Evolutionary conservation across 129 eudicot species (phyloP).

Genomic region (Solidago caesia): DNA sequence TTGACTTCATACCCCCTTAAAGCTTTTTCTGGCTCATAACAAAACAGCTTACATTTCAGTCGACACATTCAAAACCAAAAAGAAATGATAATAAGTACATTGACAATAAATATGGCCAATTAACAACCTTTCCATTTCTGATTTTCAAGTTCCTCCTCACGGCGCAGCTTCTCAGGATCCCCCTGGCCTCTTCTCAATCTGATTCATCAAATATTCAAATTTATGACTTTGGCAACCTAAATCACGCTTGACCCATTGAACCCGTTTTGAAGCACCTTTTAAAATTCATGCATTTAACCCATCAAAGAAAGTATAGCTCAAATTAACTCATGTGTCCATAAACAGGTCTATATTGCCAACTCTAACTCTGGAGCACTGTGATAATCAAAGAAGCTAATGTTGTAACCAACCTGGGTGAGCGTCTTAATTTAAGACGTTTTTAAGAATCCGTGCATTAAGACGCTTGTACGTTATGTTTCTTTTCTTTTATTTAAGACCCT

Average conservation of each 20-base stretch:
- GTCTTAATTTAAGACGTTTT: no score
- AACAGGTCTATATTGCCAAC: not conserved
- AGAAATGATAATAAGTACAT: not conserved
- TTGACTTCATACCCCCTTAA: no score
- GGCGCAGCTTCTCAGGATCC: conserved; percentile 80
- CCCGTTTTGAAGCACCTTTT: not conserved
- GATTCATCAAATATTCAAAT: conserved; percentile 8
- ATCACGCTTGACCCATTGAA: not conserved
- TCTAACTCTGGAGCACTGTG: not conserved
- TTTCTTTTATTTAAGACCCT: no score
- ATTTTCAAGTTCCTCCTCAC: conserved; percentile 74
- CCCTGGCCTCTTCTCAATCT: conserved; percentile 65
- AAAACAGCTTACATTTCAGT: not conserved
- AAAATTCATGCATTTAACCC: not conserved
- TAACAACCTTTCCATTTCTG: conserved; percentile 63
- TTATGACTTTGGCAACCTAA: not conserved
- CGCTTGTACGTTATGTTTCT: no score
- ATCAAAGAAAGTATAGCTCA: not conserved
- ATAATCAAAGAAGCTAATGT: not conserved
- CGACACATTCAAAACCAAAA: not conserved
- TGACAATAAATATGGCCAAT: not conserved
- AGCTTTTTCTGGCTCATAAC: conserved; percentile 58
- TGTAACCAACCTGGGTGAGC: conserved; percentile 51
- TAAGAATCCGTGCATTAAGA: no score
- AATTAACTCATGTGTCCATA: not conserved